Base-by-base conservation (phyloP, 2,329 filamentous ascomycete genomes). In the Aspergillus transmontanensis region DNA sequence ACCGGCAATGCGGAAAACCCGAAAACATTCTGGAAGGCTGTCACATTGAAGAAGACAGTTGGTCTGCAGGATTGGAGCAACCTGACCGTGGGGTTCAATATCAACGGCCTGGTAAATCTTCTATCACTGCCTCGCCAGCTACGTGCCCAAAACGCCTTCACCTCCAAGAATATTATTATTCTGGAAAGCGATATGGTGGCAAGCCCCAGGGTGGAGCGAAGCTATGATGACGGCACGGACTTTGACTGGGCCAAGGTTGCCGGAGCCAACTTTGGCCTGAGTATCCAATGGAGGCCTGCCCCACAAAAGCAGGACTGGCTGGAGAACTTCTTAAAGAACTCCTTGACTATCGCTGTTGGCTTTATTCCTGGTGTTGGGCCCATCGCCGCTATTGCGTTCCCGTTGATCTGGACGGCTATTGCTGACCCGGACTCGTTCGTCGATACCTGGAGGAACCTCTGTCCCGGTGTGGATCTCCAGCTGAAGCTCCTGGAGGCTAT, bases 371-470 rank as follows among this genome's bases (percentile, higher is more conserved):
- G 53, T 3, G 10, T 60, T 43, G 58, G 58, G 14, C 58, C 58
- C 4, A 10, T 60, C 4, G 58, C 59, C 1, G 54, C 59, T 6
- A 55, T 57, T 51, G n/a, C 19, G n/a, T 57, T 58, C 51, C 58
- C 59, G 9, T 23, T 60, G 51, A n/a, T 53, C 4, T 60, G 53
- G 59, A 60, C 59, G 2, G 59, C 59, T 14, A 39, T 60, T 41
- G 51, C 30, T 2, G 51, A 60, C 3, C 59, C 59, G 7, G 41
- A 11, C 7, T 14, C 11, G 1, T 57, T 60, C 11, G 21, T 48
- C 4, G 26, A 43, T 7, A 60, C 59, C 6, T 21, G 55, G n/a
- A 26, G 36, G 28, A 30, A 26, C 7, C 14, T 60, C 6, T 48
- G 46, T n/a, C 59, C 59, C 2, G 43, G 55, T 6, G 39, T 43